Conservation (phyloP, 2,329 filamentous ascomycete species). For the Phyllosticta citriasiana region DNA sequence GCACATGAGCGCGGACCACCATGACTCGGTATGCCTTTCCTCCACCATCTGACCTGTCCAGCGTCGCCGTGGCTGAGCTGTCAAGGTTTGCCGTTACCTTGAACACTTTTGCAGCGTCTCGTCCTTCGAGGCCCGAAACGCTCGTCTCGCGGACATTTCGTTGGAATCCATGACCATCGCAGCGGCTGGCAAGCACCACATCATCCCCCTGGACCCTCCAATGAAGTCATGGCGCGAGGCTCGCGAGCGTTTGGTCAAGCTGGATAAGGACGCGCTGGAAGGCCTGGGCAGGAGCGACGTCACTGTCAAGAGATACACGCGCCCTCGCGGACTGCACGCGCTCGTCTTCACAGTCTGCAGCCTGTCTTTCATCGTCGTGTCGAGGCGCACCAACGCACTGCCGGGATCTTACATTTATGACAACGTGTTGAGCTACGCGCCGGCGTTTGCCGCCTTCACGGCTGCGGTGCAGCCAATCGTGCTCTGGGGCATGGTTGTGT, state of each 20-base stretch:
- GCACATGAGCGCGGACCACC: conserved; percentile 84
- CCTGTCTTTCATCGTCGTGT: conserved; percentile 21
- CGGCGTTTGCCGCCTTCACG: conserved; percentile 49
- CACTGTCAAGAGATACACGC: conserved; percentile 43
- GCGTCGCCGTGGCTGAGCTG: conserved; percentile 9
- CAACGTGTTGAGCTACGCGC: conserved; percentile 38
- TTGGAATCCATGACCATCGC: conserved; percentile 52
- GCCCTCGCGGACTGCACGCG: conserved; percentile 41
- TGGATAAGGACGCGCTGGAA: conserved; percentile 53
- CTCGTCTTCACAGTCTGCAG: conserved; percentile 42
- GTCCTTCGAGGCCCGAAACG: conserved; percentile 43
- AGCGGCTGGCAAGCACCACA: conserved; percentile 39
- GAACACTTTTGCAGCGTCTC: conserved; percentile 57
- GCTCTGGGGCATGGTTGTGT: conserved; percentile 47
- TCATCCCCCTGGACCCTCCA: conserved; percentile 58
- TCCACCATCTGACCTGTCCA: background rate
- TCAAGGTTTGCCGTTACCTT: conserved; percentile 60
- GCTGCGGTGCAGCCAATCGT: conserved; percentile 50
- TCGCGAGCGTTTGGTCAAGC: conserved; percentile 59
- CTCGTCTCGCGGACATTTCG: conserved; percentile 56
- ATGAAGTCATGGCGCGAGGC: conserved; percentile 59
- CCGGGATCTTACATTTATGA: conserved; percentile 26
- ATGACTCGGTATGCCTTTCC: conserved; percentile 44
- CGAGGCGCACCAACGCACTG: conserved; percentile 21
- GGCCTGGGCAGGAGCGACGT: conserved; percentile 52